Evolutionary conservation across 345 rosid species (phyloP), one percentile per base, ranked within the genome.

Genomic region (Chamaenerion angustifolium): DNA sequence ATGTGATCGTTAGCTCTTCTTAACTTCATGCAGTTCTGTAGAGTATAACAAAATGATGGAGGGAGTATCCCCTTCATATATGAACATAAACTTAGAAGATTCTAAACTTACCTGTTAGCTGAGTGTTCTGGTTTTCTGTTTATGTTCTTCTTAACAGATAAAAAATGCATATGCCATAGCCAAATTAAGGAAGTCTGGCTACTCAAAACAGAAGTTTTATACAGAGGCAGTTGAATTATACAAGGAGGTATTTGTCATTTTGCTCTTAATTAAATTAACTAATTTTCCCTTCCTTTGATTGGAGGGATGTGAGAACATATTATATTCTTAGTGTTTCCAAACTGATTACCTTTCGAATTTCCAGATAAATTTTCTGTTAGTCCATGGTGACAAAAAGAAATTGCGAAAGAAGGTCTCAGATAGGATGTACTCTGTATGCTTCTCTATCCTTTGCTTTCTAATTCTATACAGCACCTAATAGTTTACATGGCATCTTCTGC

Each of bases 351-450:
- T 56, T 58, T 59, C 53, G 4, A 8, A 4, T 55, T 45, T 52
- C 58, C 72, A 90, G 98, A 83, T 87, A 65, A 87, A 79, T 61
- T 69, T 60, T 61, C 57, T 74, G 54, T 31, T 87, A 58, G 95
- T 89, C 10, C 74, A 81, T 25, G 89, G 89, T 44, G 89, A 92
- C 62, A 87, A 92, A 77, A 68, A 74, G 65, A 40, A 72, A 4
- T 44, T 92, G 66, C 69, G 96, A 69, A 92, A 84, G 65, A 65
- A 68, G 16, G 96, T 92, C 18, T 78, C 96, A 3, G 98, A 92
- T 61, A 76, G 79, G 47, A 82, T 92, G 95, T 84, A 75, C 64
- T 87, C 98, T 53, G 98, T 92, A 87, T 63, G 89, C 42, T 66
- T 65, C 66, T 67, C 48, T 55, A 2, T 56, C 67, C 55, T 52